A percentile compares a stretch with the other conserved stretches of the same genome.
Conservation (phyloP, 1,139 yeast species). For the Saccharomyces pastorianus region DNA sequence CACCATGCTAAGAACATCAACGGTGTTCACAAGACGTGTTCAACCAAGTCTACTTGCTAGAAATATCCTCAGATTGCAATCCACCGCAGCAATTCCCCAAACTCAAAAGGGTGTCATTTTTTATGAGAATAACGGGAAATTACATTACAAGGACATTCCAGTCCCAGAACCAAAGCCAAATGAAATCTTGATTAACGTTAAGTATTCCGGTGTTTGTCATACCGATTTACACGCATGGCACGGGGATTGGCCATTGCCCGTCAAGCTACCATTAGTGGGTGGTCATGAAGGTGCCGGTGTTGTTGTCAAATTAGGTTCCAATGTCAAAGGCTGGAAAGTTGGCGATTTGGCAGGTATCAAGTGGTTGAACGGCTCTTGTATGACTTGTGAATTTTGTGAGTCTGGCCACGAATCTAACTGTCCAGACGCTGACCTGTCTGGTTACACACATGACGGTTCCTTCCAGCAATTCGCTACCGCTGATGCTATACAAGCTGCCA, state of each 20-base stretch:
- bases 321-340: constrained; percentile 56
- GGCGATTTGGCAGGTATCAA: constrained; percentile 71
- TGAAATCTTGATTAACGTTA: constrained; percentile 52
- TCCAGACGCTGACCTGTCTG: constrained; percentile 59
- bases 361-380: constrained; percentile 69
- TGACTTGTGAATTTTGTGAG: constrained; percentile 62
- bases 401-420: constrained; percentile 60
- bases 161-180: constrained; percentile 56
- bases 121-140: constrained; percentile 42
- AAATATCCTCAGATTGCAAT: neutral
- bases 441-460: constrained; percentile 74
- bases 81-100: constrained; percentile 32
- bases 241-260: constrained; percentile 59
- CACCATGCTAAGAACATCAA: neutral
- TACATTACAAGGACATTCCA: constrained; percentile 49
- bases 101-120: constrained; percentile 47
- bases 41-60: neutral
- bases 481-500: constrained; percentile 69
- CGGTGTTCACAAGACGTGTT: neutral
- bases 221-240: constrained; percentile 66
- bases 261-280: constrained; percentile 58
- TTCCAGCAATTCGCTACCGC: constrained; percentile 78
- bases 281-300: constrained; percentile 84
- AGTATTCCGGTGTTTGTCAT: constrained; percentile 64
- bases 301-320: constrained; percentile 62